Evolutionary conservation across 2,329 filamentous ascomycete genomes (phyloP), one percentile per base, ranked within the genome.

Genomic region (Pseudonectria foliicola): DNA sequence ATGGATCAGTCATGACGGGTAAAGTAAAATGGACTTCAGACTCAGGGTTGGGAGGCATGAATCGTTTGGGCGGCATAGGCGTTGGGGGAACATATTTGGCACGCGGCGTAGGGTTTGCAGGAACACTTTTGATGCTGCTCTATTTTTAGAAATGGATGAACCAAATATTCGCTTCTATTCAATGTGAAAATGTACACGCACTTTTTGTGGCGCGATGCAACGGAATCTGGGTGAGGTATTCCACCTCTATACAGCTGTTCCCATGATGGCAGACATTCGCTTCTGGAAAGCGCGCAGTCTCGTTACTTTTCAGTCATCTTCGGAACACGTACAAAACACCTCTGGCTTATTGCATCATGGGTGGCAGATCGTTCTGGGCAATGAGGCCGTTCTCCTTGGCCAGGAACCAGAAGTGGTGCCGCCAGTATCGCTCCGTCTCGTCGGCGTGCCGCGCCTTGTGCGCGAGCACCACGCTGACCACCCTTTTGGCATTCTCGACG

Each of bases 361-460:
- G 36, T 29, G 52, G 54, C 31, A 52, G 35, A 2, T 46, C 39
- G 2, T 38, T 33, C 18, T 44, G 36, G 7, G 52, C 44, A 13
- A 71, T 29, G 31, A 73, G 43, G 1, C 62, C 59, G 23, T 63
- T 51, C 25, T 64, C 54, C 38, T 56, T 48, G 12, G 68, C 70
- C 31, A 69, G 37, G 38, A 59, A 61, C 70, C 71, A 75, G 43
- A 74, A 73, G 34, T 63, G 59, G 38, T 74, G 70, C 28, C 50
- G 62, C 63, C 67, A 72, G 37, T 62, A 64, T 39, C 66, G 55
- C 25, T 39, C 45, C 8, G 50, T 34, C 23, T 40, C 33, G 34
- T 45, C 53, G 15, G 35, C 44, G 18, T 38, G 32, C 10, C 44
- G 46, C 5, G 55, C 44, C 35, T 55, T 54, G 35, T 56, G 41